These are phyloP conservation scores for Dipteronia dyeriana DNA, from an alignment of 345 rosid genomes.

Conservation along the genomic window DNA sequence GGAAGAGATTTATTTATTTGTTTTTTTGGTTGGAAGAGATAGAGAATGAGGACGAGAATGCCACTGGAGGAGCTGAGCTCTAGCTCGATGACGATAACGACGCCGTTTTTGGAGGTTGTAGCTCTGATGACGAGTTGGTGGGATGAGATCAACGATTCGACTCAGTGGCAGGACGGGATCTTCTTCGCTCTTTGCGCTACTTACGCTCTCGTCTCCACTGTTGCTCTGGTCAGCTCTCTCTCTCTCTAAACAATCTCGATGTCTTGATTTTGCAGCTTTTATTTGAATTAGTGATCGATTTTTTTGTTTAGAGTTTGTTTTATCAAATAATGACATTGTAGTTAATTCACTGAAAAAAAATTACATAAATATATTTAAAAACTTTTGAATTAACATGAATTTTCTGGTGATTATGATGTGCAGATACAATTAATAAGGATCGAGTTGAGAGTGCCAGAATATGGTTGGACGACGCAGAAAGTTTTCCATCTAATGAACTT, in stretches of 20 bases:
- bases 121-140: slow-evolving; percentile 56
- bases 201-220: slow-evolving; percentile 83
- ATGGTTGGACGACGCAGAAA: slow-evolving; percentile 98
- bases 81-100: not conserved
- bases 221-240: slow-evolving; percentile 63
- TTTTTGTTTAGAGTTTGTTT: not conserved
- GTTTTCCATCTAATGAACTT: slow-evolving; percentile 98
- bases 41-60: slow-evolving; percentile 24
- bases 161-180: slow-evolving; percentile 91
- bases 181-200: slow-evolving; percentile 86
- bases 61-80: slow-evolving; percentile 16
- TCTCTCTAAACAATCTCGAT: not conserved
- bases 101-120: slow-evolving; percentile 12
- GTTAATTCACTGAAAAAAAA: not conserved
- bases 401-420: slow-evolving; percentile 15
- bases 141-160: slow-evolving; percentile 84
- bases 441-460: slow-evolving; percentile 95
- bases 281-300: not conserved
- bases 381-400: not conserved
- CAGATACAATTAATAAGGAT: slow-evolving; percentile 90
- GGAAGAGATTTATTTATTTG: not conserved
- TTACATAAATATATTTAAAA: not conserved
- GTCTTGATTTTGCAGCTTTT: not conserved
- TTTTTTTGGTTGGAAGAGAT: not conserved
- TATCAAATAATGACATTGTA: not conserved